A percentile compares a stretch with the other conserved stretches of the same genome.
Conservation (phyloP, 129 eudicot genomes). For the Daucus carota region DH1_v3.0 NC_030386.2:17134001-17134500, state of each 20-base stretch:
- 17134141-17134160: conserved; percentile 3
- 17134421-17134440: no score
- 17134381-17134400: no score
- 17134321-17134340: no score
- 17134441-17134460: no score
- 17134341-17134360: not conserved
- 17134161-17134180: not conserved
- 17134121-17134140: conserved; percentile 74
- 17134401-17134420: not conserved
- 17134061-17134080: conserved; percentile 72
- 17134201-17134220: no score
- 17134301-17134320: no score
- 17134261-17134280: no score
- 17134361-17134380: not conserved
- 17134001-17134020: conserved; percentile 88
- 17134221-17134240: no score
- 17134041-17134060: conserved; percentile 60
- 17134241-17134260: no score
- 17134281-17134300: no score
- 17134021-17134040: conserved; percentile 85
- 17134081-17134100: conserved; percentile 75
- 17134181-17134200: not conserved
- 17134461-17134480: no score
- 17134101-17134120: conserved; percentile 62
- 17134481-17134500: not conserved